Percentiles rank a stretch among this genome's conserved stretches.
phyloP scores from a whole-genome alignment of 805 yeast species.

The Kregervanrija delftensis region DNA sequence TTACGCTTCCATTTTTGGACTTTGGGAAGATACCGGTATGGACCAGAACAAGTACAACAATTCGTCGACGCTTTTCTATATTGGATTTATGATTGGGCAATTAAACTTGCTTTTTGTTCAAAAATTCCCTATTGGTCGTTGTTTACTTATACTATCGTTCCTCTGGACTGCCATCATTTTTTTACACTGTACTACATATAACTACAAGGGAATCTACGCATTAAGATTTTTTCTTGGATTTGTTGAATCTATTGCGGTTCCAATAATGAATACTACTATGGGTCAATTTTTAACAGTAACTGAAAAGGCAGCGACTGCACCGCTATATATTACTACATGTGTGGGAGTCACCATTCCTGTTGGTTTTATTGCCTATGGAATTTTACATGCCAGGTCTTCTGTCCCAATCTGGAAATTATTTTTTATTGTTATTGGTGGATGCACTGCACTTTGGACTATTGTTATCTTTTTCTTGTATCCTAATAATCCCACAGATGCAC shows the following conservation, averaged over 20 bases:
- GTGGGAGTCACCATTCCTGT: slow-evolving; percentile 41
- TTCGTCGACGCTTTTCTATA: slow-evolving; percentile 47
- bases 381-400: slow-evolving; percentile 23
- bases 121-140: slow-evolving; percentile 34
- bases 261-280: slow-evolving; percentile 40
- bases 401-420: slow-evolving; percentile 46
- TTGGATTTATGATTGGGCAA: slow-evolving; percentile 44
- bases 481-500: slow-evolving; percentile 47
- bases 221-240: slow-evolving; percentile 47
- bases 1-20: slow-evolving; percentile 35
- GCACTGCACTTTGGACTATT: slow-evolving; percentile 36
- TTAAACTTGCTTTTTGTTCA: slow-evolving; percentile 37
- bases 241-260: slow-evolving; percentile 38
- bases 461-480: slow-evolving; percentile 40
- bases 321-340: slow-evolving; percentile 46
- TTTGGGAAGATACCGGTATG: slow-evolving; percentile 40
- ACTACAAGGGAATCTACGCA: slow-evolving; percentile 39
- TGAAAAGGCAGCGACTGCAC: slow-evolving; percentile 43
- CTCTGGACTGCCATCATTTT: slow-evolving; percentile 42
- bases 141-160: slow-evolving; percentile 30
- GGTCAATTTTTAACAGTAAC: slow-evolving; percentile 41
- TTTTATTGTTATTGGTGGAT: slow-evolving; percentile 49
- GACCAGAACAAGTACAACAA: slow-evolving; percentile 38
- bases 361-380: slow-evolving; percentile 32
- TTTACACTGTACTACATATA: slow-evolving; percentile 38